Percentiles rank a stretch among this genome's conserved stretches.
Conservation (phyloP, 148 eudicot genomes). For the Amaranthus hypochondriacus region DNA sequence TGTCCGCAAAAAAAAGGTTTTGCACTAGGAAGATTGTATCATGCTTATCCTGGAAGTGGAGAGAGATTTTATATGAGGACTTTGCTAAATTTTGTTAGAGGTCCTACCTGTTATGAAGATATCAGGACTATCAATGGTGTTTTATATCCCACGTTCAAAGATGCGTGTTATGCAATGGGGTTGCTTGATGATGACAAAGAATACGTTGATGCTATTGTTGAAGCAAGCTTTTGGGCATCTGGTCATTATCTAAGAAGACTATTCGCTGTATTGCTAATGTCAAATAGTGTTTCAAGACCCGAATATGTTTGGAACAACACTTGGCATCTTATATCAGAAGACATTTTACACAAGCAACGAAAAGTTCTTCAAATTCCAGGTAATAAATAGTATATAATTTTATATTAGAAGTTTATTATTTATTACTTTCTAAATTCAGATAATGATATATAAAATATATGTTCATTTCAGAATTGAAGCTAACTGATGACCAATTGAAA, state of each 20-base stretch:
- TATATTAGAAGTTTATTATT: neutral
- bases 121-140: conserved; percentile 1
- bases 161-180: conserved; percentile 2
- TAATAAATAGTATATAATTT: neutral
- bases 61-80: neutral
- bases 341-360: conserved; percentile 5
- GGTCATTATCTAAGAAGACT: too few relatives aligned
- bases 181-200: conserved; percentile 5
- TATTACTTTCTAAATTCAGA: neutral
- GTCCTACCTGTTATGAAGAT: conserved; percentile 5
- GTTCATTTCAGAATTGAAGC: neutral
- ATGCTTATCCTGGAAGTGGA: neutral
- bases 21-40: neutral
- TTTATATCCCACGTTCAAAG: conserved; percentile 8
- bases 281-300: neutral
- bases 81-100: neutral
- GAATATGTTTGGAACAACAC: conserved; percentile 15
- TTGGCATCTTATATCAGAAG: conserved; percentile 2
- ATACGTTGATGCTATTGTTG: conserved; percentile 8
- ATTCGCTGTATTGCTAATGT: too few relatives aligned
- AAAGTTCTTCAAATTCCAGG: neutral
- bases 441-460: neutral
- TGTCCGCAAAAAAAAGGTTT: neutral
- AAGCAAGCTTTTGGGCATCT: conserved; percentile 8
- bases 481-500: neutral